phyloP scores from a whole-genome alignment of 768 basidiomycete species.

The Sarcodon sp. region DNA sequence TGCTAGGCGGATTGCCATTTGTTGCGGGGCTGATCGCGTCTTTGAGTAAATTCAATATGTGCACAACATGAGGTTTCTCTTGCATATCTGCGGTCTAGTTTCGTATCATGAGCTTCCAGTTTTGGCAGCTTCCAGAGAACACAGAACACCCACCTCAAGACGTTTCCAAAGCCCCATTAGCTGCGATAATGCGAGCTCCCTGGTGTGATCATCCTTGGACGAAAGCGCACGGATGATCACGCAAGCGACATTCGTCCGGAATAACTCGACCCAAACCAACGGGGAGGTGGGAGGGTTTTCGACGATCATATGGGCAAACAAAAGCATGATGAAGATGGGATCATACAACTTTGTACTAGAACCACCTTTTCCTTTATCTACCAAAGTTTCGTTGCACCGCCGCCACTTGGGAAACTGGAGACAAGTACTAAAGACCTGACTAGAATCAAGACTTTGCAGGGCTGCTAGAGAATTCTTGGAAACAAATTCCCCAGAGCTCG shows the following conservation, averaged over 20 bases:
- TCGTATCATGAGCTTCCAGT: background rate
- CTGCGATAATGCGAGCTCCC: slow-evolving; percentile 47
- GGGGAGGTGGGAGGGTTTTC: slow-evolving; percentile 45
- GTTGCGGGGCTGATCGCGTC: slow-evolving; percentile 36
- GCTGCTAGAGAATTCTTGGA: slow-evolving; percentile 47
- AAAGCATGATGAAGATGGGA: slow-evolving; percentile 58
- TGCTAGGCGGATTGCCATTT: slow-evolving; percentile 22
- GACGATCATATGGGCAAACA: slow-evolving; percentile 55
- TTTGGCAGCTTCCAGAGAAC: background rate
- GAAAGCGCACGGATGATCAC: slow-evolving; percentile 65
- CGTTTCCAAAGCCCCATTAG: slow-evolving; percentile 46
- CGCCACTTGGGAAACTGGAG: slow-evolving; percentile 61
- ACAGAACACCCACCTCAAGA: slow-evolving; percentile 40
- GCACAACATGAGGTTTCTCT: slow-evolving; percentile 61
- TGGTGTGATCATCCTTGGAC: slow-evolving; percentile 43
- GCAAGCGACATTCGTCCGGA: slow-evolving; percentile 69
- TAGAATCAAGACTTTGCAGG: slow-evolving; percentile 57
- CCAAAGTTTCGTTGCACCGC: slow-evolving; percentile 25
- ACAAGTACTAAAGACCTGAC: slow-evolving; percentile 56
- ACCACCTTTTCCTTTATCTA: slow-evolving; percentile 7
- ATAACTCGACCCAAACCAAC: slow-evolving; percentile 76
- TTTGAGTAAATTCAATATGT: slow-evolving; percentile 57
- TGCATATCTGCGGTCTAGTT: slow-evolving; percentile 49
- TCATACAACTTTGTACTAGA: slow-evolving; percentile 51
- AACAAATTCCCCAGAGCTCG: slow-evolving; percentile 26